Evolutionary conservation across 2,329 filamentous ascomycete genomes (phyloP), one percentile per base, ranked within the genome.

Genomic region (Colletotrichum agaves): DNA sequence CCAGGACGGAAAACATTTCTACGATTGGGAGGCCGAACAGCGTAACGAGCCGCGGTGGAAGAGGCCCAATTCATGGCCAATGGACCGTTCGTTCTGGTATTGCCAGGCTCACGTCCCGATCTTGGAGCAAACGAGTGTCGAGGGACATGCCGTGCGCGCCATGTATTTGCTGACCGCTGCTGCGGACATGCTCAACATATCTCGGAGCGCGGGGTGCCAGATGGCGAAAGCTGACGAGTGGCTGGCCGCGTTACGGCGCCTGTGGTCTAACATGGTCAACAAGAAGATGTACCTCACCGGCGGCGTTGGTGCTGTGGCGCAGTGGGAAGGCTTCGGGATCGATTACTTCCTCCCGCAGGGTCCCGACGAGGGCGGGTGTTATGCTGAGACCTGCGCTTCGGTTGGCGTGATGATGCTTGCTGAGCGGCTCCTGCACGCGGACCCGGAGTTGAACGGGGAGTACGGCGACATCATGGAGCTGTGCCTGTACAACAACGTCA

Each of bases 251-350:
- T 71, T 89, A 0, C 73, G 78, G 23, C 77, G 82, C 7, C 75
- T 90, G 4, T 90, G 87, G 88, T 74, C 81, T 35, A 88, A 89
- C 69, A 89, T 89, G 85, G 82, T 87, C 0, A 79, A 86, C 44
- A 82, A 82, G 63, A 90, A 89, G 73, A 87, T 90, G 84, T 90
- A 88, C 64, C 73, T 88, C 15, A 90, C 88, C 0, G 88, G 88
- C 1, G 87, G 87, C 1, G 84, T 90, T 56, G 88, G 88, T 1
- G 83, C 80, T 1, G 81, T 87, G 44, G 80, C 83, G 70, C 84
- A 88, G 72, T 88, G 84, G 84, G 84, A 90, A 74, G 86, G 88
- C 3, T 89, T 90, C 72, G 87, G 86, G 0, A 79, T 83, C 44
- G 82, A 87, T 68, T 88, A 88, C 72, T 87, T 87, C 73, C 77